These are phyloP conservation scores for Tuber aestivum DNA, from an alignment of 495 filamentous ascomycete genomes.

Conservation along the genomic window DNA sequence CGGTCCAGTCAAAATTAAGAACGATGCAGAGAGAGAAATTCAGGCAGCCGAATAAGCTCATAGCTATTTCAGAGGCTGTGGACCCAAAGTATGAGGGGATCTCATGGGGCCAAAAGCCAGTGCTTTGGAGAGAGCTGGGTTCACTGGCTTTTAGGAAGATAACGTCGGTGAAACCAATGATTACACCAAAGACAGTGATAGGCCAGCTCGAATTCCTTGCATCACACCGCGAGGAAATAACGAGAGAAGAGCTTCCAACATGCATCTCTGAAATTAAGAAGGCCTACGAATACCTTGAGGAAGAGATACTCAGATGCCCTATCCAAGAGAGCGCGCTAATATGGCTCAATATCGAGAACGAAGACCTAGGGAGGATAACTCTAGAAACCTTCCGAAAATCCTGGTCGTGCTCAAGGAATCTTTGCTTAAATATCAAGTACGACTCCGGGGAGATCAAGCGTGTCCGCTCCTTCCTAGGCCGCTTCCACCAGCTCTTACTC, in stretches of 20 bases:
- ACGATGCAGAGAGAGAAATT: background rate
- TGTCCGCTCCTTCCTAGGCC: slow-evolving; percentile 24
- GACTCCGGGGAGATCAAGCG: slow-evolving; percentile 21
- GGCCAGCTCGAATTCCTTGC: slow-evolving; percentile 29
- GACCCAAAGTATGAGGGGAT: slow-evolving; percentile 12
- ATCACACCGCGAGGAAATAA: slow-evolving; percentile 14
- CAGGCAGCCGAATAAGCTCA: slow-evolving; percentile 1
- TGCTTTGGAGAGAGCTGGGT: slow-evolving; percentile 15
- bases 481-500: slow-evolving; percentile 14
- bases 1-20: background rate
- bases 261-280: slow-evolving; percentile 23
- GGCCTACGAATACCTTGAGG: slow-evolving; percentile 28
- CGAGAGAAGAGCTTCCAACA: slow-evolving; percentile 17
- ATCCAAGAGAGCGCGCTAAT: slow-evolving; percentile 18
- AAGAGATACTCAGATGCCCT: background rate
- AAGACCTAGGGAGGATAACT: background rate
- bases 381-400: slow-evolving; percentile 13
- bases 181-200: slow-evolving; percentile 20
- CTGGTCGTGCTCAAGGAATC: slow-evolving; percentile 25
- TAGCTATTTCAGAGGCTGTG: slow-evolving; percentile 16
- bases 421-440: slow-evolving; percentile 21
- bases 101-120: slow-evolving; percentile 33
- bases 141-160: slow-evolving; percentile 12
- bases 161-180: background rate
- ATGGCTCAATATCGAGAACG: slow-evolving; percentile 32